phyloP scores from a whole-genome alignment of 305 asterid genomes.

The Nicotiana rustica region DNA sequence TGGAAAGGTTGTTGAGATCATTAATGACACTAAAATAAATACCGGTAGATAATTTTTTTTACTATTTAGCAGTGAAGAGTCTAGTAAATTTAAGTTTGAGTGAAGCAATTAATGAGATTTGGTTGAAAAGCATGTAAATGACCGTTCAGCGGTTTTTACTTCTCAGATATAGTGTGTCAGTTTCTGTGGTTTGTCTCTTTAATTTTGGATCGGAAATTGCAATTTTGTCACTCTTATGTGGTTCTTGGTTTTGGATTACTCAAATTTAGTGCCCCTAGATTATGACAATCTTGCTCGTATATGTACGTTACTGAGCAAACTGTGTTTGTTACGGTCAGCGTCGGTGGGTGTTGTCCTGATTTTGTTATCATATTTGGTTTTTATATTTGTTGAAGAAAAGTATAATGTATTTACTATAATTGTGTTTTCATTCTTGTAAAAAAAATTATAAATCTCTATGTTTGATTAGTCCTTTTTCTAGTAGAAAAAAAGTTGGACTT shows the following conservation, averaged over 20 bases:
- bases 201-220: background rate
- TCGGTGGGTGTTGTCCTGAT: no score
- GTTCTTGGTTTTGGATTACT: background rate
- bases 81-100: background rate
- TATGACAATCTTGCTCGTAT: background rate
- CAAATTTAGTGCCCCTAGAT: background rate
- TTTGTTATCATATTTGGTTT: no score
- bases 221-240: background rate
- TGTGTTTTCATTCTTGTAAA: no score
- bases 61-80: background rate
- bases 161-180: background rate
- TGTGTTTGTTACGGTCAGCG: no score
- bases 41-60: background rate
- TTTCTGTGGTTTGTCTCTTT: background rate
- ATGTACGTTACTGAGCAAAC: no score
- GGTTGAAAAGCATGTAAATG: background rate
- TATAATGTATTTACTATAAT: no score
- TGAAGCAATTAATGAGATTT: conserved; percentile 10
- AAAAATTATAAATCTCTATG: no score
- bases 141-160: background rate
- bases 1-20: conserved; percentile 7
- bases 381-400: no score
- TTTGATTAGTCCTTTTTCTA: no score
- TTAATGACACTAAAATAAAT: background rate
- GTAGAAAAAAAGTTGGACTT: no score